A percentile compares a stretch with the other conserved stretches of the same genome.
Evolutionary conservation across 2,329 filamentous ascomycete species (phyloP).

Genomic region (Blastomyces gilchristii): DNA sequence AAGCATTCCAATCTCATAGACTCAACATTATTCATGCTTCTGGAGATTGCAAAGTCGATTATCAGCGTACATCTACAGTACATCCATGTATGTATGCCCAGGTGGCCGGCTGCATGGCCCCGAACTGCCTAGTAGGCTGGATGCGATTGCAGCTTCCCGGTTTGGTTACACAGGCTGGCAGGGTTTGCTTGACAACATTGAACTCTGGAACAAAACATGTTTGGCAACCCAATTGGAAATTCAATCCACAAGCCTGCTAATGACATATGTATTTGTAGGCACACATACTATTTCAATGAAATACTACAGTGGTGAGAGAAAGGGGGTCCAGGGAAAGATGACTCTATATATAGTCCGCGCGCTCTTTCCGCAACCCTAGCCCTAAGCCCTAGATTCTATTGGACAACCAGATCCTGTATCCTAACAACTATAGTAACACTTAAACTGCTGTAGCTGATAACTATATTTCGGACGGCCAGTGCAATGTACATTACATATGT

Average conservation of each 20-base stretch:
- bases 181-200: not conserved
- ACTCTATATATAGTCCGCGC: no score
- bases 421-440: no score
- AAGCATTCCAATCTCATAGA: not conserved
- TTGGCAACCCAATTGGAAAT: not conserved
- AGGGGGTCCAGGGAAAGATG: no score
- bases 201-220: not conserved
- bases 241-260: not conserved
- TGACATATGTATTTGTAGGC: not conserved
- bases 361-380: no score
- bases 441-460: no score
- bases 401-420: no score
- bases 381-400: no score
- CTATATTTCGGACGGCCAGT: no score
- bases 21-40: not conserved
- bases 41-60: not conserved
- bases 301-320: no score
- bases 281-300: not conserved
- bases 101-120: not conserved
- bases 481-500: no score
- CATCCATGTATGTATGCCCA: not conserved
- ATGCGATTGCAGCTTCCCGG: not conserved
- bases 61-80: no score
- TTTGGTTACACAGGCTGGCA: not conserved
- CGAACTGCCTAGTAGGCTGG: not conserved